phyloP scores from a whole-genome alignment of 805 yeast species.

The Pichia gijzeniarum region DNA sequence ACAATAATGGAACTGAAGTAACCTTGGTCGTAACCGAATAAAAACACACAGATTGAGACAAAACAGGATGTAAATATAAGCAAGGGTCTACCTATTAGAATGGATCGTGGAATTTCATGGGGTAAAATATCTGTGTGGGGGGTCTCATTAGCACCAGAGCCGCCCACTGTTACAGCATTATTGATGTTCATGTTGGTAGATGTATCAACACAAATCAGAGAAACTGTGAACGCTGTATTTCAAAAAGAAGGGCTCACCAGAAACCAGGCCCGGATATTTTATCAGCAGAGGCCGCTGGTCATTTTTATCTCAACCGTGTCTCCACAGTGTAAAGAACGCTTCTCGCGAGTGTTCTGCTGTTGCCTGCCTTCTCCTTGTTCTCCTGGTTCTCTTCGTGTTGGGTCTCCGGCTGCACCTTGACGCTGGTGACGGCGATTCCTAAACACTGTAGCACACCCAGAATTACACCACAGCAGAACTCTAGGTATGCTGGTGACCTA shows the following conservation, averaged over 20 bases:
- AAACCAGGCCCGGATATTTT: too few species aligned
- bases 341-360: not conserved
- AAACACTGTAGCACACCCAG: constrained; percentile 3
- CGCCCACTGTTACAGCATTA: constrained; percentile 4
- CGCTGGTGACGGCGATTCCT: not conserved
- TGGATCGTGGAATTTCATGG: constrained; percentile 22
- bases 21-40: constrained; percentile 84
- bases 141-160: not conserved
- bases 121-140: constrained; percentile 1
- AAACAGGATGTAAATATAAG: constrained; percentile 44
- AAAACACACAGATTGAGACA: constrained; percentile 57
- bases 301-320: not conserved
- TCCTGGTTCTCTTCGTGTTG: not conserved
- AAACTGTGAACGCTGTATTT: too few species aligned
- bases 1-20: constrained; percentile 85
- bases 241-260: too few species aligned
- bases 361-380: not conserved
- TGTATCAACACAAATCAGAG: too few species aligned
- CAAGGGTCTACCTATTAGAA: constrained; percentile 29
- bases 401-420: not conserved
- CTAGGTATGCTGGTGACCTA: constrained; percentile 50
- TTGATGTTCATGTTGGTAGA: constrained; percentile 9
- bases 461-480: constrained; percentile 2
- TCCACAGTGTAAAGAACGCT: constrained; percentile 3
- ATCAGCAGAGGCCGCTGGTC: too few species aligned